Evolutionary conservation across 2,329 filamentous ascomycete genomes (phyloP), one percentile per base, ranked within the genome.

Genomic region (Microcyclospora tardicrescens): DNA sequence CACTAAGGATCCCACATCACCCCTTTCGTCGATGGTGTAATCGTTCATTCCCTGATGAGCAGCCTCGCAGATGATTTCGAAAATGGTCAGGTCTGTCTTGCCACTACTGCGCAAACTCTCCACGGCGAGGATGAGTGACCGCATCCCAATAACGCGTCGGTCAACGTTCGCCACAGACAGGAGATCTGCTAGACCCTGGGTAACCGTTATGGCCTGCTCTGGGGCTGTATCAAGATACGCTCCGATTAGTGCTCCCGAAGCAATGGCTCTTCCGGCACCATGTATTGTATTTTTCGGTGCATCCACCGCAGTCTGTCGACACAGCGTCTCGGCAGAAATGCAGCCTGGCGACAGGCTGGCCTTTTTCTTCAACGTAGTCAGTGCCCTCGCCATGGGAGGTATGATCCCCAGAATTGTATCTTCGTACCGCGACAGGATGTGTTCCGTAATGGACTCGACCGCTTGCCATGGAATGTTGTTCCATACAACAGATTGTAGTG

Each of bases 1-100:
- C 3, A 93, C 81, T 37, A 87, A 74, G 0, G 87, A 93, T 5
- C 91, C 91, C 35, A 96, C 73, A 54, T 98, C 91, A 12, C 91
- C 91, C 40, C 86, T 72, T 11, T 87, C 79, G 48, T 84, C 89
- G 3, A 84, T 87, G 0, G 84, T 93, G 54, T 96, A 96, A 56
- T 98, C 87, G 47, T 89, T 81, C 19, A 98, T 62, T 0, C 79
- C 64, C 19, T 52, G 37, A 16, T 50, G 48, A 6, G 56, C 33
- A 2, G 53, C 48, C 9, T 41, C 27, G 5, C 61, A 43, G 6
- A 66, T 45, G 2, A 28, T 33, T 11, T 41, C 28, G 10, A 42
- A 31, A 15, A 48, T 39, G 4, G 27, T 19, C 10, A 13, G 5
- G 11, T 48, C 47, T 12, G 45, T 15, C 9, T 12, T 8, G 5